Evolutionary conservation across 2,329 filamentous ascomycete species (phyloP), one percentile per base, ranked within the genome.

Genomic region (Hymenoscyphus infarciens): DNA sequence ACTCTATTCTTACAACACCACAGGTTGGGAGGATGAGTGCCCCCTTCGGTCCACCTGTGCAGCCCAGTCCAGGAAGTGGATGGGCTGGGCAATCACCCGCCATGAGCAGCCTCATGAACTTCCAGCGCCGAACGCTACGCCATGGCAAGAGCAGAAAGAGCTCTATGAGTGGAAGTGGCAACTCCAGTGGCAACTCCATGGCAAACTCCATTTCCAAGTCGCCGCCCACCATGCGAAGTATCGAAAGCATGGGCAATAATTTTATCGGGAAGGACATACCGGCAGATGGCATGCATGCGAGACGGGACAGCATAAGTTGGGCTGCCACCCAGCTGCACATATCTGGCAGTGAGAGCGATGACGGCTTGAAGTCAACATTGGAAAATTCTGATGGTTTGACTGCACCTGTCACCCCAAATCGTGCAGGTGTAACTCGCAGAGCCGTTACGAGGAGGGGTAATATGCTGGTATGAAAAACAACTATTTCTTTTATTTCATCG

Each of bases 271-370:
- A 77, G 53, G 81, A 82, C 62, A 75, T 79, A 49, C 76, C 77
- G 5, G 78, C 79, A 62, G 77, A 80, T 74, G 59, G 75, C 7
- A 75, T 81, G 67, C 78, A 82, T 45, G 83, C 89, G 8, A 83
- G 94, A 54, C 83, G 94, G 53, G 93, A 97, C 75, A 97, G 92
- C 74, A 87, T 98, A 64, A 96, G 91, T 68, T 87, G 95, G 79
- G 92, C 93, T 42, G 93, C 93, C 16, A 93, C 95, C 68, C 92
- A 96, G 70, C 78, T 97, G 22, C 89, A 95, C 67, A 89, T 97
- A 42, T 87, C 85, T 60, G 85, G 91, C 3, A 92, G 88, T 68
- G 93, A 97, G 70, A 91, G 88, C 72, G 89, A 91, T 15, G 90
- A 94, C 67, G 86, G 85, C 67, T 80, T 79, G 64, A 82, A 80